Evolutionary conservation across 1,284 basidiomycete species (phyloP).

Genomic region (Flammula alnicola): DNA sequence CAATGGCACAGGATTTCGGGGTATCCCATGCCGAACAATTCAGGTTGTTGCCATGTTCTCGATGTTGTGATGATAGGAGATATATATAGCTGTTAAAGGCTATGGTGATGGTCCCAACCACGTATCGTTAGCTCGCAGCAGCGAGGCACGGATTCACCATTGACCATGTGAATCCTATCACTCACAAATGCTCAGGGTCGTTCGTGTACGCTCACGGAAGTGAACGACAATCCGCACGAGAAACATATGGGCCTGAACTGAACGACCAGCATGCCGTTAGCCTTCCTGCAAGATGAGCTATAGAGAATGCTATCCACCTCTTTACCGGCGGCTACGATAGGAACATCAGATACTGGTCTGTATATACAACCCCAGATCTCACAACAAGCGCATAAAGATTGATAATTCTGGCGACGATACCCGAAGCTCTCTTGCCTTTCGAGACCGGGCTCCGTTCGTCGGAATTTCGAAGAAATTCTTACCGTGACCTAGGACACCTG

Average conservation of each 20-base stretch:
- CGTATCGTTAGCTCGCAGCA: slow-evolving; percentile 43
- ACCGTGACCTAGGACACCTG: slow-evolving; percentile 39
- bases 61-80: slow-evolving; percentile 48
- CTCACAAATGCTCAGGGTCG: slow-evolving; percentile 13
- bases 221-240: slow-evolving; percentile 16
- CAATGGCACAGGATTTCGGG: slow-evolving; percentile 38
- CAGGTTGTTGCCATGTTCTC: slow-evolving; percentile 40
- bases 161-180: slow-evolving; percentile 3
- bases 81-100: slow-evolving; percentile 47
- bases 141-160: slow-evolving; percentile 21
- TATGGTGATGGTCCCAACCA: slow-evolving; percentile 45
- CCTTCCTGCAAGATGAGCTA: slow-evolving; percentile 24
- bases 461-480: slow-evolving; percentile 29
- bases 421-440: slow-evolving; percentile 27
- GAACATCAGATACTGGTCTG: slow-evolving; percentile 27
- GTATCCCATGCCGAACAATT: slow-evolving; percentile 42
- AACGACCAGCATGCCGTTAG: slow-evolving; percentile 21
- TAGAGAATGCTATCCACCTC: slow-evolving; percentile 19
- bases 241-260: background rate
- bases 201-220: slow-evolving; percentile 17
- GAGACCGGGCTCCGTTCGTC: slow-evolving; percentile 23
- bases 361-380: slow-evolving; percentile 8
- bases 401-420: slow-evolving; percentile 24
- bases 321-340: slow-evolving; percentile 34
- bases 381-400: slow-evolving; percentile 16